These are phyloP conservation scores for Fraxinus xanthoxyloides DNA, from an alignment of 305 asterid species.

Conservation along the genomic window DNA sequence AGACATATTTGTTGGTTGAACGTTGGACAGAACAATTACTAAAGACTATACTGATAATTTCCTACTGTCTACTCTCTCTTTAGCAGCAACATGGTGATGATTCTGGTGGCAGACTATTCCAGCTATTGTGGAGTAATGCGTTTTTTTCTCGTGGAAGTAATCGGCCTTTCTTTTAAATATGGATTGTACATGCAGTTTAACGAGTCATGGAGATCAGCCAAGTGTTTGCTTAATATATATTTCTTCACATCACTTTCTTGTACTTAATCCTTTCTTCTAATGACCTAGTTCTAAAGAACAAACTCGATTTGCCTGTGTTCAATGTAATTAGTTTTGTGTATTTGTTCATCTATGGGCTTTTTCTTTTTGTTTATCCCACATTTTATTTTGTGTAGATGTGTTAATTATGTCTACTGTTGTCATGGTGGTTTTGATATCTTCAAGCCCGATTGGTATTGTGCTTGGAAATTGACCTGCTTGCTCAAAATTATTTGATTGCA, in stretches of 20 bases:
- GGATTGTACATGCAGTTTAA: neutral
- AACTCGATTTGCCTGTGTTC: neutral
- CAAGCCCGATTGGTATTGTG: neutral
- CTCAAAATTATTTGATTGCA: neutral
- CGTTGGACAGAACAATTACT: neutral
- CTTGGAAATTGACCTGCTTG: neutral
- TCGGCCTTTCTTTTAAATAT: neutral
- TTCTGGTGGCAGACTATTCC: slow-evolving; percentile 5
- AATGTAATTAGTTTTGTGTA: neutral
- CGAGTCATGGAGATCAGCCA: neutral
- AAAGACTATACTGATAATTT: neutral
- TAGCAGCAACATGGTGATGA: neutral
- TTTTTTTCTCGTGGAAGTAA: neutral
- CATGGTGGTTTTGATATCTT: too few relatives aligned
- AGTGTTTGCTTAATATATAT: neutral
- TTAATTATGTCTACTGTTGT: too few relatives aligned
- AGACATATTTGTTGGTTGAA: neutral
- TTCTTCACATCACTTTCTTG: neutral
- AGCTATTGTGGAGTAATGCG: neutral
- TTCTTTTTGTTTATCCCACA: neutral
- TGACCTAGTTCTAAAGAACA: neutral
- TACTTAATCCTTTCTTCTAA: neutral
- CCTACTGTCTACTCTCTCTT: neutral
- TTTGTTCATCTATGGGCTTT: neutral
- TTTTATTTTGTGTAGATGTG: neutral